A percentile compares a stretch with the other conserved stretches of the same genome.
Evolutionary conservation across 2,329 filamentous ascomycete species (phyloP).

Genomic region (Clonostachys chloroleuca): DNA sequence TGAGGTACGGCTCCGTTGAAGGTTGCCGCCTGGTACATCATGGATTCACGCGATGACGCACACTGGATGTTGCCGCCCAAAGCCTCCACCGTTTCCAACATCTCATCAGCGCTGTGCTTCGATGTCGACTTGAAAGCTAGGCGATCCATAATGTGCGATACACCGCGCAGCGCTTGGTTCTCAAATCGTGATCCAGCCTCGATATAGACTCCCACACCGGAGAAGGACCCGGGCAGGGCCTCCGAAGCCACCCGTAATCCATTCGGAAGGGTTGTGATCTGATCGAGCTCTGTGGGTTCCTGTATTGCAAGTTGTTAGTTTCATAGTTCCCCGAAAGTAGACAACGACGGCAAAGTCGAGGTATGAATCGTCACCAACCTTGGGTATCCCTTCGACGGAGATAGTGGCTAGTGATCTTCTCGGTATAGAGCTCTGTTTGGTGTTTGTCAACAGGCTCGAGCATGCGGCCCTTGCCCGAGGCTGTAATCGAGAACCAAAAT

Average conservation of each 20-base stretch:
- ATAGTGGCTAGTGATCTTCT: slow-evolving; percentile 23
- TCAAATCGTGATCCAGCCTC: slow-evolving; percentile 95
- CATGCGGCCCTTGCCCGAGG: slow-evolving; percentile 14
- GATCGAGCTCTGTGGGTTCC: slow-evolving; percentile 82
- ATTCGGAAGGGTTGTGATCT: slow-evolving; percentile 85
- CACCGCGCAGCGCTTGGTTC: slow-evolving; percentile 76
- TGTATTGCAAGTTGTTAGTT: slow-evolving; percentile 4
- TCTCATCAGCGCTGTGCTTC: slow-evolving; percentile 68
- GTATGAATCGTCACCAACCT: slow-evolving; percentile 13
- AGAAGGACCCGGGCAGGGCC: slow-evolving; percentile 89
- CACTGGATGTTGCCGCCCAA: slow-evolving; percentile 96
- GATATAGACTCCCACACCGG: slow-evolving; percentile 91
- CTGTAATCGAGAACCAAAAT: slow-evolving; percentile 23
- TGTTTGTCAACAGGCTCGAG: slow-evolving; percentile 14
- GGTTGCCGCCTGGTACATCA: slow-evolving; percentile 98
- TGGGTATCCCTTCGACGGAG: slow-evolving; percentile 25
- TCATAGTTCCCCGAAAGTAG: background rate
- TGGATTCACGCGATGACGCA: slow-evolving; percentile 86
- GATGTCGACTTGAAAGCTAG: slow-evolving; percentile 90
- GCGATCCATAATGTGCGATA: slow-evolving; percentile 94
- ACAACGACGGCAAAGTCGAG: background rate
- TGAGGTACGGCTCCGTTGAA: slow-evolving; percentile 90
- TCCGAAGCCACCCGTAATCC: slow-evolving; percentile 93
- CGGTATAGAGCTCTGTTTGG: slow-evolving; percentile 11
- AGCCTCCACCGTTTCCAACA: slow-evolving; percentile 82